These are phyloP conservation scores for Fagopyrum tataricum DNA, from an alignment of 148 eudicot species.

Conservation along the genomic window DNA sequence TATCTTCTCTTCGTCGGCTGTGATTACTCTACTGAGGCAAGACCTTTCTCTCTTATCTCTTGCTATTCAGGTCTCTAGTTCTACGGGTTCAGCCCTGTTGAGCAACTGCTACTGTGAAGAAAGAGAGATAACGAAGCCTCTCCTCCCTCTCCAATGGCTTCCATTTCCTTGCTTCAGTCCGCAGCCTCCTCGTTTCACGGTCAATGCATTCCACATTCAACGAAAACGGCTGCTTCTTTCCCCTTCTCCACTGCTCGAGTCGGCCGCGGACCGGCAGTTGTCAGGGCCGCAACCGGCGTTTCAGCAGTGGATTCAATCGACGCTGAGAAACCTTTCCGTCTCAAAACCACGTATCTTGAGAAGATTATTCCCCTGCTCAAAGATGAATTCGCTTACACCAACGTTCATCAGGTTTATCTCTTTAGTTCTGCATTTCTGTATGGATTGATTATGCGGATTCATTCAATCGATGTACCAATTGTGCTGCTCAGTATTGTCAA, in stretches of 20 bases:
- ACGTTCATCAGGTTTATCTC: constrained; percentile 61
- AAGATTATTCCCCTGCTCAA: constrained; percentile 71
- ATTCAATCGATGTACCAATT: neutral
- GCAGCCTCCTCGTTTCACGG: constrained; percentile 54
- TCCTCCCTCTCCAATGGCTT: constrained; percentile 39
- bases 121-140: neutral
- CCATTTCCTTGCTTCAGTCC: constrained; percentile 51
- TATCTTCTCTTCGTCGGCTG: too few relatives aligned
- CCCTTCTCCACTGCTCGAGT: constrained; percentile 20
- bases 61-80: too few relatives aligned
- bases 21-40: too few relatives aligned
- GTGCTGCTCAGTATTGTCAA: neutral
- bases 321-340: constrained; percentile 49
- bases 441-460: neutral
- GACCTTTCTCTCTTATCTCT: too few relatives aligned
- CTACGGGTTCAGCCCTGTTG: too few relatives aligned
- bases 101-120: constrained; percentile 2
- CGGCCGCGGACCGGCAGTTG: constrained; percentile 22
- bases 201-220: constrained; percentile 27
- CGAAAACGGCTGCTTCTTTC: constrained; percentile 19
- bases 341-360: constrained; percentile 53
- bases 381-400: constrained; percentile 77
- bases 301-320: constrained; percentile 60
- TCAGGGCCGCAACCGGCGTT: constrained; percentile 47
- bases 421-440: neutral